A percentile compares a stretch with the other conserved stretches of the same genome.
These are phyloP conservation scores for Penicillium sclerotiorum DNA, from an alignment of 2,329 filamentous ascomycete species.

Conservation along the genomic window DNA sequence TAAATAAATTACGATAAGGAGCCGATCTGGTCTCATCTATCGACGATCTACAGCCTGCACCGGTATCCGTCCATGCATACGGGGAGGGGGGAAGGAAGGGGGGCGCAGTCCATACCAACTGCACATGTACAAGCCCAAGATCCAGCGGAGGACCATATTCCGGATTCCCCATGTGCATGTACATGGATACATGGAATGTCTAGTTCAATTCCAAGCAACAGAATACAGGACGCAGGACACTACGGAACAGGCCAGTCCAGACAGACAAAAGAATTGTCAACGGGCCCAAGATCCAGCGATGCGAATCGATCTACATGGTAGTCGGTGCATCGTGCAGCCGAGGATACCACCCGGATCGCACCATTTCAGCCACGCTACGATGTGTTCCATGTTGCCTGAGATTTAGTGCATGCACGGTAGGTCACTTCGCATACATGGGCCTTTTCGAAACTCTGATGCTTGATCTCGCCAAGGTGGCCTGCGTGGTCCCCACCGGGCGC, in stretches of 20 bases:
- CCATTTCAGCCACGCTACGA: slow-evolving; percentile 28
- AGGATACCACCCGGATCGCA: slow-evolving; percentile 22
- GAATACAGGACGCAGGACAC: slow-evolving; percentile 6
- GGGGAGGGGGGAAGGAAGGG: too few species aligned
- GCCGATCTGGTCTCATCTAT: slow-evolving; percentile 1
- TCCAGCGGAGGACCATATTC: too few species aligned
- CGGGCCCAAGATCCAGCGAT: slow-evolving; percentile 14
- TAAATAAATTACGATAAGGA: not conserved
- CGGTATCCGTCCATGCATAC: too few species aligned
- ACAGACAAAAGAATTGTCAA: slow-evolving; percentile 9
- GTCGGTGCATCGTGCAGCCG: slow-evolving; percentile 20
- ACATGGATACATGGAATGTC: not conserved
- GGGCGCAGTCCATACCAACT: too few species aligned
- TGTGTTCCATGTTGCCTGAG: slow-evolving; percentile 22
- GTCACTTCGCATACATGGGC: slow-evolving; percentile 22
- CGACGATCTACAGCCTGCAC: slow-evolving; percentile 1
- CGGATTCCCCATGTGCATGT: not conserved
- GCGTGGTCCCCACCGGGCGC: not conserved
- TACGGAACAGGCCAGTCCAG: not conserved
- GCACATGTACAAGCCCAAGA: not conserved
- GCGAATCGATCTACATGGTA: slow-evolving; percentile 25
- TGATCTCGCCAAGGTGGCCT: not conserved
- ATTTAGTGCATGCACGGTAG: slow-evolving; percentile 29
- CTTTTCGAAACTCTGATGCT: slow-evolving; percentile 19
- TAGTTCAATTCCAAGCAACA: too few species aligned